These are phyloP conservation scores for Cyanophora paradoxa DNA, from an alignment of 78 protist genomes.

Conservation along the genomic window DNA sequence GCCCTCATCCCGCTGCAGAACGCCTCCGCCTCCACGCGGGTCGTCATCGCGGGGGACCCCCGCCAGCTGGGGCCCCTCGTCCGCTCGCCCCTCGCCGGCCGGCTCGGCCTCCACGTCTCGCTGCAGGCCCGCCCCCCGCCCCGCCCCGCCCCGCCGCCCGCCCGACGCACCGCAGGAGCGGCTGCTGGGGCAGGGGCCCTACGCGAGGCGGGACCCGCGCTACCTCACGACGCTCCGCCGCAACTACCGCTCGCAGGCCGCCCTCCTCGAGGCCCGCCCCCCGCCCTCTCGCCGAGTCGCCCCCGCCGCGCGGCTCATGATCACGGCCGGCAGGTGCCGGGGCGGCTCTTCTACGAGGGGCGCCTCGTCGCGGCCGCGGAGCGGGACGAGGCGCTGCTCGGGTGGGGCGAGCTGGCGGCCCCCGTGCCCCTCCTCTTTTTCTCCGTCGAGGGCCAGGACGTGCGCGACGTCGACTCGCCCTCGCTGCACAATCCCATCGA, in stretches of 20 bases:
- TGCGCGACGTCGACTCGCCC: slow-evolving; percentile 17
- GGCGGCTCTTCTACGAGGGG: slow-evolving; percentile 16
- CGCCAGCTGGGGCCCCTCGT: slow-evolving; percentile 34
- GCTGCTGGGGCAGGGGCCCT: neutral
- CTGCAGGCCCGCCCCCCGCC: too few relatives aligned
- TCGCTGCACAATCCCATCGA: slow-evolving; percentile 30
- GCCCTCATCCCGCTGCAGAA: neutral
- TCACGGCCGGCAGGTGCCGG: too few relatives aligned
- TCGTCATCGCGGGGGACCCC: slow-evolving; percentile 36
- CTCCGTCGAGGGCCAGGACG: slow-evolving; percentile 7
- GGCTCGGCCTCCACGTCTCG: neutral
- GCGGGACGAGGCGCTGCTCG: neutral
- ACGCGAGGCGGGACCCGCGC: neutral
- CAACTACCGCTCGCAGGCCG: slow-evolving; percentile 28
- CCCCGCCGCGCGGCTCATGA: too few relatives aligned
- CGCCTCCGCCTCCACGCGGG: too few relatives aligned
- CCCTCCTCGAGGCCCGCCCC: too few relatives aligned
- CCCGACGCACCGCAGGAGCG: too few relatives aligned
- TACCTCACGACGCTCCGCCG: slow-evolving; percentile 4
- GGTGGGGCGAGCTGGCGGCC: neutral
- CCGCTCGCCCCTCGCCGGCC: neutral
- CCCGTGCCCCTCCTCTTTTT: slow-evolving; percentile 3
- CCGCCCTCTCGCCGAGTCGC: too few relatives aligned
- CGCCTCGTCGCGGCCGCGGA: neutral
- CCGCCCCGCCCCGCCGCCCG: too few relatives aligned